Percentiles rank a stretch among this genome's conserved stretches.
These are phyloP conservation scores for Carex kokanica DNA, from an alignment of 176 grass and related monocot species.

Conservation along the genomic window DNA sequence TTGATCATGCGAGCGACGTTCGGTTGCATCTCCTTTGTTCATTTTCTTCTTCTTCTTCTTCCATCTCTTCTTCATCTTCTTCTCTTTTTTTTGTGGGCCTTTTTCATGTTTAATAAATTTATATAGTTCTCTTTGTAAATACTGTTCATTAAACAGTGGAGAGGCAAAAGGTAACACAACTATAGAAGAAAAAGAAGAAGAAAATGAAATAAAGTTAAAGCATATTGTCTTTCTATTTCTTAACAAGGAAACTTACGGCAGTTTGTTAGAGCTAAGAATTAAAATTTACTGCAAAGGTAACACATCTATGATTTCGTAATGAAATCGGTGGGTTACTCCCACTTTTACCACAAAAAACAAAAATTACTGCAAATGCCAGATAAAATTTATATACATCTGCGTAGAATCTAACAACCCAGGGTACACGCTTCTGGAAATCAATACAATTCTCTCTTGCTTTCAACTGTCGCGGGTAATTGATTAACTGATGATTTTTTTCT, in stretches of 20 bases:
- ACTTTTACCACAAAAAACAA: too few relatives aligned
- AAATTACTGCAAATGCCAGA: background rate
- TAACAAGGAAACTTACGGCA: background rate
- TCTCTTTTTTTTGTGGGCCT: background rate
- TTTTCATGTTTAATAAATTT: slow-evolving; percentile 9
- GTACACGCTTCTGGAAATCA: background rate
- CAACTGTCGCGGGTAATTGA: too few relatives aligned
- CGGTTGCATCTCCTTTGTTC: background rate
- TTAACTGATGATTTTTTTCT: too few relatives aligned
- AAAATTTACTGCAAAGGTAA: background rate
- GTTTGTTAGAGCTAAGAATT: background rate
- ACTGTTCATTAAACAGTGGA: background rate
- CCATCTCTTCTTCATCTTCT: background rate
- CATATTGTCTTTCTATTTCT: background rate
- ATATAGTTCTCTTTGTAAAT: background rate
- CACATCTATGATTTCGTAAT: too few relatives aligned
- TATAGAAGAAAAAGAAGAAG: background rate
- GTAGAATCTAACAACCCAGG: background rate
- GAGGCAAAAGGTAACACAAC: background rate
- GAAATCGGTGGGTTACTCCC: too few relatives aligned
- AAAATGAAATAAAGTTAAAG: background rate
- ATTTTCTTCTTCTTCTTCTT: background rate
- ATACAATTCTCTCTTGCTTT: too few relatives aligned
- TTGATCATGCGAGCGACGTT: background rate
- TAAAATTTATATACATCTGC: background rate